Evolutionary conservation across 495 filamentous ascomycete species (phyloP), one percentile per base, ranked within the genome.

Genomic region (Talaromyces borbonicus): DNA sequence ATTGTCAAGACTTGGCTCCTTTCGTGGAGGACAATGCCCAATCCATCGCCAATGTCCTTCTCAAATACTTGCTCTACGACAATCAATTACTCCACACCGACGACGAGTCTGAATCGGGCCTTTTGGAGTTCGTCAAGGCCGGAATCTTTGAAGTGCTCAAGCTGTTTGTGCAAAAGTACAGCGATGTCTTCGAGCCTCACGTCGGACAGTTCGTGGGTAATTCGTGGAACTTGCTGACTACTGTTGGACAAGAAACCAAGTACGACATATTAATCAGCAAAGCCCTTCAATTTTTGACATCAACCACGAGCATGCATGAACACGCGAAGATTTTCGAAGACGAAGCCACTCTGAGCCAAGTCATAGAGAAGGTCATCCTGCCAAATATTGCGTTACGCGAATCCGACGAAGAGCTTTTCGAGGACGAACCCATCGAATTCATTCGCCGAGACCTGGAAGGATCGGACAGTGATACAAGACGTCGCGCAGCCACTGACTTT

Each of bases 361-460:
- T 99, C 19, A 83, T 95, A 26, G 86, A 96, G 62, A 93, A 93
- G 66, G 93, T 96, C 20, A 81, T 99, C 36, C 65, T 99, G 44
- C 93, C 93, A 26, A 99, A 96, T 52, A 79, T 97, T 43, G 80
- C 79, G 9, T 72, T 99, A 18, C 78, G 93, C 32, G 88, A 93
- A 50, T 87, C 89, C 2, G 93, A 99, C 48, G 79, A 94, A 49
- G 93, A 99, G 58, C 72, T 94, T 27, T 95, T 97, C 52, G 93
- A 97, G 58, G 93, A 99, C 55, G 93, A 99, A 60, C 93, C 93
- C 2, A 96, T 99, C 58, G 93, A 99, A 59, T 99, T 94, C 63
- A 97, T 97, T 56, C 75, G 93, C 43, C 80, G 88, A 49, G 90
- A 99, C 60, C 74, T 99, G 12, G 93, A 99, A 62, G 93, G 93